Conservation (phyloP, 805 yeast species). For the Ogataea zsoltii region DNA sequence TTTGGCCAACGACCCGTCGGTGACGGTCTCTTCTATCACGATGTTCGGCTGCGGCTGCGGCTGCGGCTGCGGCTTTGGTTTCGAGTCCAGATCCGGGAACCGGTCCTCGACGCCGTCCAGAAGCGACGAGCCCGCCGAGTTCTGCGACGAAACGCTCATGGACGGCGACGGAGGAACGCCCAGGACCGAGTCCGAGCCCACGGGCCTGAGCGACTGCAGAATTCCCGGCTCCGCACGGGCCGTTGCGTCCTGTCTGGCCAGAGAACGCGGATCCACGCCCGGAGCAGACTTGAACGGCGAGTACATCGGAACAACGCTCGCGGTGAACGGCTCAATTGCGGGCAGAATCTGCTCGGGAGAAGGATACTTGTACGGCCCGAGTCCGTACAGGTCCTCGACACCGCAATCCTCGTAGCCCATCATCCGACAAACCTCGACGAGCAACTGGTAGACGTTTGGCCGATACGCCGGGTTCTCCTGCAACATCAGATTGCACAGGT, state of each 20-base stretch:
- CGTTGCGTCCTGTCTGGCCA: too few relatives aligned
- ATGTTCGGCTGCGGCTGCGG: constrained; percentile 13
- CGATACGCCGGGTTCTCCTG: constrained; percentile 80
- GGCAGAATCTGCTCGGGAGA: constrained; percentile 29
- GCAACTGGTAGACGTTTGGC: constrained; percentile 85
- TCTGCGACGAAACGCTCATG: constrained; percentile 10
- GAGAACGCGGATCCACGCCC: constrained; percentile 43
- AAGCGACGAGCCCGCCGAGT: constrained; percentile 8
- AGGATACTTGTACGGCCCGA: constrained; percentile 33
- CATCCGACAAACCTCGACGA: constrained; percentile 61
- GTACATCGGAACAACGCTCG: constrained; percentile 32
- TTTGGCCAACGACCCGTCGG: constrained; percentile 4
- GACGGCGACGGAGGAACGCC: constrained; percentile 26
- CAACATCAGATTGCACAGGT: constrained; percentile 73
- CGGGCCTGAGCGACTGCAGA: constrained; percentile 13
- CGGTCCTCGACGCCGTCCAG: constrained; percentile 50
- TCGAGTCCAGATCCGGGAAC: constrained; percentile 39
- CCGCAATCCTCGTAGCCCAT: constrained; percentile 46
- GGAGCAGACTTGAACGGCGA: constrained; percentile 38
- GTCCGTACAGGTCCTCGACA: constrained; percentile 34
- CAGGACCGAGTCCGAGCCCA: not conserved
- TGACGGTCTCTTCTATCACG: constrained; percentile 10
- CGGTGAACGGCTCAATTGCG: constrained; percentile 31
- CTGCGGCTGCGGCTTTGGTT: too few relatives aligned
- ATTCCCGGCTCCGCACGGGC: too few relatives aligned